A percentile compares a stretch with the other conserved stretches of the same genome.
phyloP scores from a whole-genome alignment of 768 basidiomycete genomes.

The Suillus hirtellus region DNA sequence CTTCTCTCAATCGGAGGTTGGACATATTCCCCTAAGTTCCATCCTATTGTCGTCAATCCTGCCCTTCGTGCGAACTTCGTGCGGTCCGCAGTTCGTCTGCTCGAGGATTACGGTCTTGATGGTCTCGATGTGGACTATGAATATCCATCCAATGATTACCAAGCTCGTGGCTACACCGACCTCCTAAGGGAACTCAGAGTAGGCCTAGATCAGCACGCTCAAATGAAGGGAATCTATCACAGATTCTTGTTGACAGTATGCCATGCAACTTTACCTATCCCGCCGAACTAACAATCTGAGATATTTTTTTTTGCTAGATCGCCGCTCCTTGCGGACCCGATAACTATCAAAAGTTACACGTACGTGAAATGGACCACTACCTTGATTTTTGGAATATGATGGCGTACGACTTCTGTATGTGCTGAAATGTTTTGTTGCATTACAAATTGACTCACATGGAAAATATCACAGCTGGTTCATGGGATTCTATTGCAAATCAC shows the following conservation, averaged over 20 bases:
- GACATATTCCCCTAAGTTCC: conserved; percentile 89
- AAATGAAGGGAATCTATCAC: conserved; percentile 58
- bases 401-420: conserved; percentile 82
- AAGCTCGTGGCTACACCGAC: conserved; percentile 84
- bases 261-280: not conserved
- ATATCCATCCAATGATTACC: conserved; percentile 76
- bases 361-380: conserved; percentile 82
- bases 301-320: conserved; percentile 47
- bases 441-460: conserved; percentile 15
- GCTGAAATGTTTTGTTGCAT: conserved; percentile 5
- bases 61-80: conserved; percentile 74
- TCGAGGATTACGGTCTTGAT: conserved; percentile 92
- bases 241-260: conserved; percentile 73
- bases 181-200: conserved; percentile 74
- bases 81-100: conserved; percentile 68
- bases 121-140: conserved; percentile 94
- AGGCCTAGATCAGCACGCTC: conserved; percentile 75
- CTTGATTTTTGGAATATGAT: conserved; percentile 99
- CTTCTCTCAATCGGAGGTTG: conserved; percentile 93
- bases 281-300: conserved; percentile 12
- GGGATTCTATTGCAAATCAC: conserved; percentile 71
- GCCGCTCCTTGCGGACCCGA: conserved; percentile 91
- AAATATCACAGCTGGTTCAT: conserved; percentile 61
- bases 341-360: conserved; percentile 77
- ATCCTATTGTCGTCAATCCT: conserved; percentile 72